A percentile compares a stretch with the other conserved stretches of the same genome.
Conservation (phyloP, 805 yeast species). For the Dipodascus albidus region DNA sequence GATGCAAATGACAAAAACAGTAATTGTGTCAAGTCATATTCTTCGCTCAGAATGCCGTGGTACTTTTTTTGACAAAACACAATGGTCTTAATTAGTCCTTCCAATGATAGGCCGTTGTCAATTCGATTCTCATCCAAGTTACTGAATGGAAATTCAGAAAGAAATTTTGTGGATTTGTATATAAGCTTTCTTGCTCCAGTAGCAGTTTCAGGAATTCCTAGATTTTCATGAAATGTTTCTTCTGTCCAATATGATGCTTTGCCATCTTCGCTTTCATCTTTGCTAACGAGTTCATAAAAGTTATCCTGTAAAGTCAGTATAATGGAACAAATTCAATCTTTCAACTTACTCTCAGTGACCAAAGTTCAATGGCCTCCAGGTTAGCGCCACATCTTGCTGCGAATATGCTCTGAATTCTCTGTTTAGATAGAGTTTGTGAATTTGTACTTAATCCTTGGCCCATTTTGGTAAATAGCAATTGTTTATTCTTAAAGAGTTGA, state of each 20-base stretch:
- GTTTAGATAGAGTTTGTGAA: slow-evolving; percentile 2
- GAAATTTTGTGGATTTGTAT: slow-evolving; percentile 30
- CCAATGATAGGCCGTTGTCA: slow-evolving; percentile 25
- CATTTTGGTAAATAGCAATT: background rate
- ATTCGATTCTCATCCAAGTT: slow-evolving; percentile 22
- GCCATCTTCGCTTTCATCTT: background rate
- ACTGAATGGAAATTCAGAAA: slow-evolving; percentile 40
- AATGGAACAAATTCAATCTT: background rate
- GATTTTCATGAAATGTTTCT: slow-evolving; percentile 9
- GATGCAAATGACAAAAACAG: slow-evolving; percentile 37
- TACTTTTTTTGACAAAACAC: slow-evolving; percentile 36
- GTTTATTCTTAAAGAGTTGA: too few species aligned
- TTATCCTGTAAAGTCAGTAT: background rate
- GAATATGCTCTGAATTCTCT: slow-evolving; percentile 20
- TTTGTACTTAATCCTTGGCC: slow-evolving; percentile 2
- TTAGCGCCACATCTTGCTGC: slow-evolving; percentile 24
- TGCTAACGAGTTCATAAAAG: background rate
- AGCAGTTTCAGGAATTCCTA: slow-evolving; percentile 28
- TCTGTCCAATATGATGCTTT: background rate
- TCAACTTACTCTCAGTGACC: slow-evolving; percentile 22
- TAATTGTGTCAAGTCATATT: slow-evolving; percentile 33
- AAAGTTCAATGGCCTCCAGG: slow-evolving; percentile 27
- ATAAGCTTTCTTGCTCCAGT: slow-evolving; percentile 26
- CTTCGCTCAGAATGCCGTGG: slow-evolving; percentile 25
- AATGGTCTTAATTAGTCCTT: slow-evolving; percentile 34